Conservation (phyloP, 176 grass and related monocot genomes). For the Cenchrus fungigraminus region DNA sequence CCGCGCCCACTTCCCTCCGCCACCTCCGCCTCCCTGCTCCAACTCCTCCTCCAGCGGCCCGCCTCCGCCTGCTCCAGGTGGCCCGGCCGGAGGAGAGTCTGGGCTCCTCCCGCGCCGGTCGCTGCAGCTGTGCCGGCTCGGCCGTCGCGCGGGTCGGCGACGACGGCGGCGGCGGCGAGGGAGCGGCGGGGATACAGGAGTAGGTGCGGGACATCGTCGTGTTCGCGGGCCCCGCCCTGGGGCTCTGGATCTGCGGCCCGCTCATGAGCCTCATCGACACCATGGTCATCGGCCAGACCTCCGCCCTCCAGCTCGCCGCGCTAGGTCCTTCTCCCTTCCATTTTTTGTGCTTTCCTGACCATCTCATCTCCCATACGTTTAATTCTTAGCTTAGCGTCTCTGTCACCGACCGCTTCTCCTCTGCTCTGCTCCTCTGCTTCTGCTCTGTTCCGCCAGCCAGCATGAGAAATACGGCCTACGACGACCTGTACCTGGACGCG, state of each 20-base stretch:
- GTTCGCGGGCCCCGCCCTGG: constrained; percentile 77
- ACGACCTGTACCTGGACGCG: too few relatives aligned
- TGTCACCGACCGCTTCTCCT: background rate
- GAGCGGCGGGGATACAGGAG: constrained; percentile 52
- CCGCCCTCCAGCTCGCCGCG: constrained; percentile 78
- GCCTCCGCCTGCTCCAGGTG: too few relatives aligned
- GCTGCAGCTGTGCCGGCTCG: too few relatives aligned
- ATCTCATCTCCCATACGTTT: background rate
- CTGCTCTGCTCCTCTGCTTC: background rate
- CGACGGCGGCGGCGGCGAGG: background rate
- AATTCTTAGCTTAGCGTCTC: background rate
- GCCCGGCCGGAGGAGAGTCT: too few relatives aligned
- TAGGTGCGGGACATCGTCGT: constrained; percentile 74
- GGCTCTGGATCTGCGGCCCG: constrained; percentile 83
- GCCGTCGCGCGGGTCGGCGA: too few relatives aligned
- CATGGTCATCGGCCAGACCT: constrained; percentile 90
- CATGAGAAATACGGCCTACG: too few relatives aligned
- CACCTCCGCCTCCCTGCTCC: too few relatives aligned
- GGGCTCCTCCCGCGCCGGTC: too few relatives aligned
- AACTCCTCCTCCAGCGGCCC: too few relatives aligned
- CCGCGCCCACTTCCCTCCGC: background rate
- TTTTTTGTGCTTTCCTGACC: background rate
- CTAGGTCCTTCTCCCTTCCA: constrained; percentile 41
- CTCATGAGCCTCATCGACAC: constrained; percentile 99
- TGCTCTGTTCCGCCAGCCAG: too few relatives aligned